phyloP scores from a whole-genome alignment of 345 rosid genomes.

The Gossypium turneri region DNA sequence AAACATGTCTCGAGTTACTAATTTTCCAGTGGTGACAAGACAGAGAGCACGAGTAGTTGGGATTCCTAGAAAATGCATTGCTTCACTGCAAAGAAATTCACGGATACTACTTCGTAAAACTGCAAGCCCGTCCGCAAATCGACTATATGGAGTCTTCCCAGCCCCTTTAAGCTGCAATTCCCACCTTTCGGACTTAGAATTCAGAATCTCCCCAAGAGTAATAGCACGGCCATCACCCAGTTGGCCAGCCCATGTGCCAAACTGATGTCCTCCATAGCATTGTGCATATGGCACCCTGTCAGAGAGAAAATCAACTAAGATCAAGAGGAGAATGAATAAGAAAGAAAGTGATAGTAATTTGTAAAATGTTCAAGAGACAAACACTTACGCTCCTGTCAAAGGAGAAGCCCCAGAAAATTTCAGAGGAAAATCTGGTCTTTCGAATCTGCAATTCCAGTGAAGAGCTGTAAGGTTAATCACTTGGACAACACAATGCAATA shows the following conservation, averaged over 20 bases:
- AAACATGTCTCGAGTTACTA: conserved; percentile 93
- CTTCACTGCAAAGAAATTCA: conserved; percentile 94
- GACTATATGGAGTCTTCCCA: conserved; percentile 94
- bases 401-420: conserved; percentile 70
- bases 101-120: conserved; percentile 94
- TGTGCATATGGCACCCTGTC: conserved; percentile 81
- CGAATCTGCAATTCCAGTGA: conserved; percentile 53
- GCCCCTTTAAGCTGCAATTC: conserved; percentile 98
- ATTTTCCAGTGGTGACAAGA: conserved; percentile 87
- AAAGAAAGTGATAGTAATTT: neutral
- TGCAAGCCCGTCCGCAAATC: conserved; percentile 97
- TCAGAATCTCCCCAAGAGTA: conserved; percentile 80
- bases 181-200: conserved; percentile 86
- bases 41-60: conserved; percentile 96
- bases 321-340: neutral
- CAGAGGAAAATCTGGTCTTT: conserved; percentile 80
- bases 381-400: conserved; percentile 71
- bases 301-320: conserved; percentile 17
- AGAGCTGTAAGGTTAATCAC: neutral
- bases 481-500: neutral
- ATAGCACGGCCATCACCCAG: conserved; percentile 99
- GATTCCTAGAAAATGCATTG: conserved; percentile 88
- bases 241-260: conserved; percentile 99
- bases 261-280: conserved; percentile 97
- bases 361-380: conserved; percentile 7